Base-by-base conservation (phyloP, 108 stramenopile genomes). In the Epithemia pelagica region DNA sequence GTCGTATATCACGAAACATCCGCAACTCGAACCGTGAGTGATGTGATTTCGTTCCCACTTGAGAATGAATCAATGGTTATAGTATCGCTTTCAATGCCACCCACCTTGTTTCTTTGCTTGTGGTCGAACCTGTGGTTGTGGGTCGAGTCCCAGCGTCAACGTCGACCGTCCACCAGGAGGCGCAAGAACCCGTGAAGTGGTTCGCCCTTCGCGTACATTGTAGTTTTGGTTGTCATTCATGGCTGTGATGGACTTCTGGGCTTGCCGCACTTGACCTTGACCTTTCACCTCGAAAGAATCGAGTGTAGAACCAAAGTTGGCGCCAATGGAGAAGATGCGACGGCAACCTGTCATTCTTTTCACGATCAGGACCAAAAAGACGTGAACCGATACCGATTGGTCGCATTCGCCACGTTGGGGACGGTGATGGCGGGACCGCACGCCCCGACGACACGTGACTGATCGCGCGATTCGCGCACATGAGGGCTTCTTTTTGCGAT, bases 201-300 rank as follows among this genome's bases (percentile, higher is more conserved):
- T 77, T 63, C 79, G 72, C 52, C 82, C 82, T 5, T 64, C 62
- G 25, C 75, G 67, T 19, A 83, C 78, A 53, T 79, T 80, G 71
- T 67, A 62, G 66, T 85, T 90, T 77, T 90, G 85, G 54, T 87
- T 90, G 10, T 89, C 83, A 69, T 86, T 87, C 66, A 67, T 65
- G 55, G 67, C 73, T 46, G 37, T 10, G 5, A 10, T 15, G 37
- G 15, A 5, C 37, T 46, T 46, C 37, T 46, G n/a, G n/a, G n/a
- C n/a, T n/a, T 52, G 20, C 52, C 52, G 52, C 20, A 20, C 52
- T 20, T 52, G 52, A 52, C 52, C 52, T 20, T 52, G 52, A 20
- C 52, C 52, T 52, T 52, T 52, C 52, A 20, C 20, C 20, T 52
- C 52, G 52, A 52, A 52, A 52, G 18, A 52, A 19, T 20, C 52